Evolutionary conservation across 106 monocot genomes (phyloP), one percentile per base, ranked within the genome.

Genomic region (Amphibolis antarctica): DNA sequence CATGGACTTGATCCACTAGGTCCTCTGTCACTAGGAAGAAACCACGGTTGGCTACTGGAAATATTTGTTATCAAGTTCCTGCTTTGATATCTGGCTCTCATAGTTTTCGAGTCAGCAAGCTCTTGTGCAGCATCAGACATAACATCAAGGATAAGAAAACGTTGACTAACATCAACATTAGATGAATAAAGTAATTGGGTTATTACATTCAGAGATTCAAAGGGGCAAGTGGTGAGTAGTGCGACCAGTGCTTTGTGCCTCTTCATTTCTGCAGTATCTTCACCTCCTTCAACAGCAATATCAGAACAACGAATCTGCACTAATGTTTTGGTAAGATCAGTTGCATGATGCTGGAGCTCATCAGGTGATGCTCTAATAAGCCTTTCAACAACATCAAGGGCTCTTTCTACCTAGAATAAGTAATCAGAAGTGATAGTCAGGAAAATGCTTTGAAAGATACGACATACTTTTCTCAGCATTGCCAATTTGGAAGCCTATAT

Each of bases 71-170:
- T 81, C 60, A 98, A 75, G 46, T 81, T 66, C 63, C 68, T 63
- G 42, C 62, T 66, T 29, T 67, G 66, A 66, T 48, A 20, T 19
- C 65, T 69, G 57, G 24, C 62, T 58, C 31, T 78, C 29, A 77
- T 62, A 56, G 64, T 79, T 74, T 71, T 82, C 54, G 82, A 36
- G 68, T 82, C 75, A 72, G 87, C 67, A 64, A 98, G 80, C 69
- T 98, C 98, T 61, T 81, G 78, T 26, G 98, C 90, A 58, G 98
- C 90, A 72, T 87, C 82, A 44, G 82, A 80, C 98, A 98, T 98
- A n/a, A 83, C 87, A 78, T 98, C 98, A 68, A 91, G 64, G 50
- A 98, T 79, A 53, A 98, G 59, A 72, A 98, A 76, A 1, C 98
- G 78, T 53, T 98, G 96, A 59, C 90, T 62, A 21, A 85, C 58